Evolutionary conservation across 306 rosid species (phyloP).

Genomic region (Myrica gale): DNA sequence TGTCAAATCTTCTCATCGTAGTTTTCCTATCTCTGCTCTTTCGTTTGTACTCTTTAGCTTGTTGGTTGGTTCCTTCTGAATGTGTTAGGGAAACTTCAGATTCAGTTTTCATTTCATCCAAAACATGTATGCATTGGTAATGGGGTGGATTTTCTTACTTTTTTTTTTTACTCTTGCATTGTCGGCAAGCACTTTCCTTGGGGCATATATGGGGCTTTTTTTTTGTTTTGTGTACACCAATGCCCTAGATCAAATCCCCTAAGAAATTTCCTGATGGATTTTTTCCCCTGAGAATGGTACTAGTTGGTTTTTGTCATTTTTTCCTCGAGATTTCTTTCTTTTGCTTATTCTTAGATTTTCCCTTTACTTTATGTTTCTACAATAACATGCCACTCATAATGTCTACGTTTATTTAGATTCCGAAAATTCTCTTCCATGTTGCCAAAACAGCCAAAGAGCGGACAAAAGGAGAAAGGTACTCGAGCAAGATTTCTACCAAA

Average conservation of each 20-base stretch:
- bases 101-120: too few relatives aligned
- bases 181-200: background rate
- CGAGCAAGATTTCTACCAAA: constrained; percentile 7
- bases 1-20: background rate
- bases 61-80: background rate
- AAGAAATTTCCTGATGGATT: background rate
- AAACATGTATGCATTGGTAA: background rate
- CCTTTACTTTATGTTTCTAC: background rate
- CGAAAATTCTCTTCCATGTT: constrained; percentile 34
- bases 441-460: constrained; percentile 49
- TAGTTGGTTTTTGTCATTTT: background rate
- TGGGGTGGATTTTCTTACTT: background rate
- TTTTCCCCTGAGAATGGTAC: background rate
- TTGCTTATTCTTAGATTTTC: background rate
- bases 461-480: constrained; percentile 66
- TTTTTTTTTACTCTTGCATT: background rate
- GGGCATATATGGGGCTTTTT: background rate
- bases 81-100: background rate
- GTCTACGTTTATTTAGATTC: constrained; percentile 35
- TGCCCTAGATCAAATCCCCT: background rate
- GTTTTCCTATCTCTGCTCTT: background rate
- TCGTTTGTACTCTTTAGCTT: background rate
- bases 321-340: background rate
- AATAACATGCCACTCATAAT: constrained; percentile 15
- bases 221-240: background rate